Percentiles rank a stretch among this genome's conserved stretches.
Evolutionary conservation across 1,284 basidiomycete species (phyloP).

Genomic region (Tylopilus sp.): DNA sequence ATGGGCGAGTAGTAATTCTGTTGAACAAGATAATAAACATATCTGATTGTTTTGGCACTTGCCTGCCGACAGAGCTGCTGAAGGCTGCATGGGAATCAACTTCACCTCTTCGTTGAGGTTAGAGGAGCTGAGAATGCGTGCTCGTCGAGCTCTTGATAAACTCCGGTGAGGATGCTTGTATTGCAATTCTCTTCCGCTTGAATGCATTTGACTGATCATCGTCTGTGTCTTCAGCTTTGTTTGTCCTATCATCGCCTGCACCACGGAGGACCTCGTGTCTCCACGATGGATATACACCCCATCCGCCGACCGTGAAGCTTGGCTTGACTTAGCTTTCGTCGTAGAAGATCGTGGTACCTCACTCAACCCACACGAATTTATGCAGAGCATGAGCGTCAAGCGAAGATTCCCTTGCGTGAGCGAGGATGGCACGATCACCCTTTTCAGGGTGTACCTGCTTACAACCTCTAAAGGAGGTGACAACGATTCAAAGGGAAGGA

Average conservation of each 20-base stretch:
- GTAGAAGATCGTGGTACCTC: slow-evolving; percentile 29
- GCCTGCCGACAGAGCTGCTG: neutral
- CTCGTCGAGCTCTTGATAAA: slow-evolving; percentile 30
- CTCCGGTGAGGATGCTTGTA: slow-evolving; percentile 24
- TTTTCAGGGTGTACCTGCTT: slow-evolving; percentile 29
- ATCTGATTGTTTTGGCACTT: neutral
- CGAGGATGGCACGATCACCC: slow-evolving; percentile 8
- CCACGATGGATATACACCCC: slow-evolving; percentile 33
- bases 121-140: slow-evolving; percentile 21
- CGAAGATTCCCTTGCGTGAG: slow-evolving; percentile 26
- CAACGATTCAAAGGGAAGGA: neutral
- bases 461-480: slow-evolving; percentile 14
- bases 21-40: neutral
- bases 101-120: slow-evolving; percentile 19
- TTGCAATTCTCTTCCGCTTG: too few relatives aligned
- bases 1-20: slow-evolving; percentile 19
- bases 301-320: slow-evolving; percentile 30
- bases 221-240: slow-evolving; percentile 22
- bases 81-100: slow-evolving; percentile 27
- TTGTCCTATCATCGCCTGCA: slow-evolving; percentile 32
- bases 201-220: neutral
- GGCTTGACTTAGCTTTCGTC: slow-evolving; percentile 30
- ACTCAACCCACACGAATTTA: slow-evolving; percentile 26
- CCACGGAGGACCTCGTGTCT: slow-evolving; percentile 18
- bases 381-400: slow-evolving; percentile 23